Conservation (phyloP, 495 filamentous ascomycete genomes). For the Aspergillus ostianus region DNA sequence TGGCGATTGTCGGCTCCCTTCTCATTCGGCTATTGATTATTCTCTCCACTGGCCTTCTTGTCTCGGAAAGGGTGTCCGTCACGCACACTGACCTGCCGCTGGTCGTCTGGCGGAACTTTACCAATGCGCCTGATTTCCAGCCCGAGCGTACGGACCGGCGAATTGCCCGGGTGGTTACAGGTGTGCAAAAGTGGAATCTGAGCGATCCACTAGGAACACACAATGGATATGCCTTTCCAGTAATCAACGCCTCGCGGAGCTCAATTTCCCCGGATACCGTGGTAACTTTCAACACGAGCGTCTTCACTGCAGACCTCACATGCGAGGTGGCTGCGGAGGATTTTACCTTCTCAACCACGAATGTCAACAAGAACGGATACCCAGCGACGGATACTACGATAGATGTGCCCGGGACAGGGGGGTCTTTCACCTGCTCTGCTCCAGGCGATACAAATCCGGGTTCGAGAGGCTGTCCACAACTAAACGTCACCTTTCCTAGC, state of each 20-base stretch:
- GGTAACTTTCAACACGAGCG: not conserved
- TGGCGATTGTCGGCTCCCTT: not conserved
- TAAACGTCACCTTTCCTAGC: not conserved
- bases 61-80: not conserved
- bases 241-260: not conserved
- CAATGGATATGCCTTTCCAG: not conserved
- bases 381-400: not conserved
- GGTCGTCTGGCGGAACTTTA: not conserved
- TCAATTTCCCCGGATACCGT: not conserved
- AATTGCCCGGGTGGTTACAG: not conserved
- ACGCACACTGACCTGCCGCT: not conserved
- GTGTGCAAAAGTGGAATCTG: not conserved
- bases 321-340: not conserved
- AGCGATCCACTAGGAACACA: not conserved
- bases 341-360: not conserved
- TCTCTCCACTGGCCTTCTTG: not conserved
- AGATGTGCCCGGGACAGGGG: not conserved
- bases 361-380: not conserved
- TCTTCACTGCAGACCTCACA: not conserved
- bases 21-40: not conserved
- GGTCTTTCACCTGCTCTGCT: not conserved
- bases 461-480: not conserved
- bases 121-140: not conserved
- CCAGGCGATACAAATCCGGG: not conserved
- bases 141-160: not conserved